Evolutionary conservation across 1,284 basidiomycete species (phyloP), one percentile per base, ranked within the genome.

Genomic region (Sanghuangporus weigelae): DNA sequence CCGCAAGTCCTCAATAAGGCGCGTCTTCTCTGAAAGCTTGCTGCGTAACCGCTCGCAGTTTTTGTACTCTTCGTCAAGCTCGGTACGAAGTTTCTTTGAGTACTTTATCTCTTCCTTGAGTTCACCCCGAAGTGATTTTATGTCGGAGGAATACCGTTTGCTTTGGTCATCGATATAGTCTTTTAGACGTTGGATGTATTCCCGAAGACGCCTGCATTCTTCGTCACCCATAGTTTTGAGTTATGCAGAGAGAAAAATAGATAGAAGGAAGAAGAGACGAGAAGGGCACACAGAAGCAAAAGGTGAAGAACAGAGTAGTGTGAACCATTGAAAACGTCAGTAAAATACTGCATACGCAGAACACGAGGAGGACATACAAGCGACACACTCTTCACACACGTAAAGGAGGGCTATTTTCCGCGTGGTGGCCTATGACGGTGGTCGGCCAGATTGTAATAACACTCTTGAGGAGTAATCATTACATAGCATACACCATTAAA

Each of bases 91-190:
- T 21, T 57, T 57, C 36, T 57, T 26, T 2, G 44, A 51, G 50
- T 63, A 63, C 39, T 40, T 57, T 26, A 31, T 39, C 38, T 63
- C 62, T 26, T 63, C 62, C 8, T 59, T 35, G 23, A 63, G 62
- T 10, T 58, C 55, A 26, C 51, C 26, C 10, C 62, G 62, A 7
- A 59, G 39, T 10, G 55, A 6, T 26, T 58, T 54, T 5, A 59
- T 40, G 1, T 59, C 62, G 11, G 16, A 14, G 12, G 62, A 14
- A 40, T 63, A 49, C n/a, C 57, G 62, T 3, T 23, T 40, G 14
- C 62, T 56, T 23, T 63, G 62, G 14, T 63, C 57, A 7, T 58
- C 55, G 46, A 63, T 63, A 38, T 63, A 59, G 36, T 23, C 26
- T 51, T 58, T 46, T 11, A 63, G 62, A 58, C 55, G 55, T 8